Base-by-base conservation (phyloP, 2,329 filamentous ascomycete genomes). In the Aspergillus felis region DNA sequence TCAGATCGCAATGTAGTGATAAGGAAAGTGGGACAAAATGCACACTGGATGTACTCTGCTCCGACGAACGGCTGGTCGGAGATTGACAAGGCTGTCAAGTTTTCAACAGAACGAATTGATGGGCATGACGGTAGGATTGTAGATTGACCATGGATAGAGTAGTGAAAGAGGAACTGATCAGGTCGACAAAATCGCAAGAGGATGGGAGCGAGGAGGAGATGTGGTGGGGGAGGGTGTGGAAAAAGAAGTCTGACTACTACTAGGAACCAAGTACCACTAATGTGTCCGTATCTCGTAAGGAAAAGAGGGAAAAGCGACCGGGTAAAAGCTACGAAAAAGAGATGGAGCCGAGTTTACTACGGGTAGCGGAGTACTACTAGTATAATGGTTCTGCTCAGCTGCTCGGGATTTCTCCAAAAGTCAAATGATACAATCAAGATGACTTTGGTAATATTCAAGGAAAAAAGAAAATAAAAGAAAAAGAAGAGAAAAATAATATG, bases 131-230 rank as follows among this genome's bases (percentile, higher is more conserved):
- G 20, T 38, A 38, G 32, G 6, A 17, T 38, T n/a, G 14, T 47
- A 22, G 47, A 29, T 47, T 20, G 42, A 27, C 32, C 42, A 49
- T 35, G 52, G n/a, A 25, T 27, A 42, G 53, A 50, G 27, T n/a
- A 51, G 51, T 28, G 42, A 54, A 32, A 35, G 49, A 57, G 42
- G 51, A 12, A 24, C 22, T 6, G 44, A n/a, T 25, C 9, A 7
- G 10, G 8, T 24, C 42, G 52, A 60, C n/a, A 22, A 50, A 48
- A 29, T 12, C 49, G 57, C 54, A 50, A 55, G 57, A 48, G 50
- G 8, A 32, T 41, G 27, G n/a, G 27, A 50, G 28, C 35, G 51
- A 35, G 22, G 28, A 50, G 48, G 51, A 38, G 49, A 44, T 28
- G 54, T 12, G 10, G 29, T 32, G 29, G 32, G 32, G 29, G 20